A percentile compares a stretch with the other conserved stretches of the same genome.
Conservation (phyloP, 192 early-diverging fungal species). For the Coemansia sp. region DNA sequence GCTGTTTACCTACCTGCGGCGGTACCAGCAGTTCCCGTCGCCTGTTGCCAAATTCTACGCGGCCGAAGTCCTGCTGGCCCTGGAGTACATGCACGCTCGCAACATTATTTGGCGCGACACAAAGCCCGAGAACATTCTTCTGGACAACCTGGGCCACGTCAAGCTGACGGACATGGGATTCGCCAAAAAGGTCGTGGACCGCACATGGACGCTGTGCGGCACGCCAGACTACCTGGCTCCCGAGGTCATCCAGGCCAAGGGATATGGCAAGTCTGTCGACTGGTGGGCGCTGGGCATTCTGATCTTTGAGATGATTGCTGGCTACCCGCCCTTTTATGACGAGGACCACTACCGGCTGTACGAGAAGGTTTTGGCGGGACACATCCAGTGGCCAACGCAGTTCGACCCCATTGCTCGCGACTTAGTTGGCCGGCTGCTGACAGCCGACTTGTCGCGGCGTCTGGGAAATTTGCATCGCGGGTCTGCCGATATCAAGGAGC, state of each 20-base stretch:
- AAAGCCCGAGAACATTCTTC: slow-evolving; percentile 93
- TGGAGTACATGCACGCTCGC: slow-evolving; percentile 90
- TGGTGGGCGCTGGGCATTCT: slow-evolving; percentile 97
- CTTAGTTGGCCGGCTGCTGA: slow-evolving; percentile 77
- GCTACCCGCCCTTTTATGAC: slow-evolving; percentile 90
- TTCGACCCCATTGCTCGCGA: slow-evolving; percentile 83
- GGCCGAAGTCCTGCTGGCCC: slow-evolving; percentile 83
- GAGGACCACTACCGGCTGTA: slow-evolving; percentile 95
- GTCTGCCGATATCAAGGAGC: slow-evolving; percentile 86
- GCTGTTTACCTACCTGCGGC: slow-evolving; percentile 91
- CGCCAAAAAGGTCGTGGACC: slow-evolving; percentile 93
- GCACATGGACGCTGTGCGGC: slow-evolving; percentile 94
- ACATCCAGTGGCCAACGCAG: slow-evolving; percentile 80
- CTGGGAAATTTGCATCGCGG: slow-evolving; percentile 86
- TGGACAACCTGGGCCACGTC: slow-evolving; percentile 94
- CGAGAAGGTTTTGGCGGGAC: slow-evolving; percentile 85
- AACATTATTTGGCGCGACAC: slow-evolving; percentile 91
- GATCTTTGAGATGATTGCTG: slow-evolving; percentile 87
- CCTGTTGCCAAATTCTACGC: slow-evolving; percentile 88
- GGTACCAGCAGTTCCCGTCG: slow-evolving; percentile 83
- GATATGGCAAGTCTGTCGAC: slow-evolving; percentile 91
- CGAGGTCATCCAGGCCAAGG: slow-evolving; percentile 81
- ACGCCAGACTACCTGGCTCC: slow-evolving; percentile 97
- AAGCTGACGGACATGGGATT: slow-evolving; percentile 93
- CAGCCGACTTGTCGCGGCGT: slow-evolving; percentile 77